Conservation (phyloP, 108 stramenopile genomes). For the Fistulifera pelliculosa region DNA sequence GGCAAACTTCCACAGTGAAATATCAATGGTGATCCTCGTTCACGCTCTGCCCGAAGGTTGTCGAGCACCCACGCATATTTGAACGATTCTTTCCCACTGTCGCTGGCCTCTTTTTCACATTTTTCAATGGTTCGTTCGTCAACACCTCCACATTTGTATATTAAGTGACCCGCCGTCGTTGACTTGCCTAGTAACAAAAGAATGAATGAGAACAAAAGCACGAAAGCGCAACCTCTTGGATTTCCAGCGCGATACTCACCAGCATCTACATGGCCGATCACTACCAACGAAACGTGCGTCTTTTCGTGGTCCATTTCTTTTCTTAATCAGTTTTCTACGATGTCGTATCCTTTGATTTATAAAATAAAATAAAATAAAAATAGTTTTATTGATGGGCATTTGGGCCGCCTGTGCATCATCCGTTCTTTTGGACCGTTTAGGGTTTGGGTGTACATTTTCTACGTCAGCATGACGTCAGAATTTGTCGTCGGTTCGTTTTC, state of each 20-base stretch:
- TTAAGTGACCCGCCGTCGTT: constrained; percentile 91
- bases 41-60: constrained; percentile 91
- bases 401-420: too few species aligned
- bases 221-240: too few species aligned
- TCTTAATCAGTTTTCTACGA: too few species aligned
- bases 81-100: constrained; percentile 89
- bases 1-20: constrained; percentile 90
- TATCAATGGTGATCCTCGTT: constrained; percentile 94
- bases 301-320: constrained; percentile 39
- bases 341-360: too few species aligned
- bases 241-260: constrained; percentile 33
- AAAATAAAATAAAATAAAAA: too few species aligned
- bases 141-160: constrained; percentile 85
- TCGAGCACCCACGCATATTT: constrained; percentile 96
- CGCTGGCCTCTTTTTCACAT: constrained; percentile 92
- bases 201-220: not conserved
- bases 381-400: too few species aligned
- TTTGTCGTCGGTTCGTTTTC: too few species aligned
- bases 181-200: constrained; percentile 74
- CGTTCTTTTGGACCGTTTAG: too few species aligned
- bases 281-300: constrained; percentile 59
- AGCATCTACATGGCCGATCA: constrained; percentile 52
- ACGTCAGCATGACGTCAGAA: too few species aligned
- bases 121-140: constrained; percentile 94
- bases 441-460: too few species aligned